A percentile compares a stretch with the other conserved stretches of the same genome.
Evolutionary conservation across 768 basidiomycete species (phyloP).

Genomic region (Boletus rufocinnamomeus): DNA sequence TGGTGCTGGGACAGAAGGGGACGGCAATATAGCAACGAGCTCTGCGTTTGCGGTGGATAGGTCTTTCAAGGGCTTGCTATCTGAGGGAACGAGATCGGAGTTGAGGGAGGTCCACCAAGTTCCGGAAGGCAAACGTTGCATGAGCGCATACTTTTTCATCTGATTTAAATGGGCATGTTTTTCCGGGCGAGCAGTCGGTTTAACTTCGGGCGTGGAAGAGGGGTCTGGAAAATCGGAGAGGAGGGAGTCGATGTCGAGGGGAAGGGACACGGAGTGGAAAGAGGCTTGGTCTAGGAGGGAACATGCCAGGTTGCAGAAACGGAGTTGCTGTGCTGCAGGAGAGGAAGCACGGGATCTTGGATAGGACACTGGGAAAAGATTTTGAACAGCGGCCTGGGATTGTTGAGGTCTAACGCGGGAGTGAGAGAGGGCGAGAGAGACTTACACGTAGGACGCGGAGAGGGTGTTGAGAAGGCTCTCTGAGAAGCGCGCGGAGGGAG

Average conservation of each 20-base stretch:
- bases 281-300: slow-evolving; percentile 75
- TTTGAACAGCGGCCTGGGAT: slow-evolving; percentile 59
- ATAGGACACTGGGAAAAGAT: slow-evolving; percentile 68
- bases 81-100: slow-evolving; percentile 42
- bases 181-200: slow-evolving; percentile 22
- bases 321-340: slow-evolving; percentile 67
- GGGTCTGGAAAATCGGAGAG: slow-evolving; percentile 33
- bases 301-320: slow-evolving; percentile 73
- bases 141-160: slow-evolving; percentile 67
- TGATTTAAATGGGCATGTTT: slow-evolving; percentile 32
- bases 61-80: slow-evolving; percentile 46
- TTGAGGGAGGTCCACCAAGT: slow-evolving; percentile 80
- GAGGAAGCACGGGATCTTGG: slow-evolving; percentile 64
- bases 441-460: slow-evolving; percentile 59
- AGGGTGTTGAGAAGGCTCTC: slow-evolving; percentile 52
- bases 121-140: slow-evolving; percentile 75
- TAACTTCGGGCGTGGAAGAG: slow-evolving; percentile 28
- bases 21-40: slow-evolving; percentile 71
- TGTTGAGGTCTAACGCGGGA: slow-evolving; percentile 4
- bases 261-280: slow-evolving; percentile 43
- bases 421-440: slow-evolving; percentile 24
- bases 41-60: slow-evolving; percentile 70
- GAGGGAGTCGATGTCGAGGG: slow-evolving; percentile 49
- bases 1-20: slow-evolving; percentile 43
- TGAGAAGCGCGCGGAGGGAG: slow-evolving; percentile 60